Evolutionary conservation across 768 basidiomycete genomes (phyloP).

Genomic region (Naganishia onofrii): DNA sequence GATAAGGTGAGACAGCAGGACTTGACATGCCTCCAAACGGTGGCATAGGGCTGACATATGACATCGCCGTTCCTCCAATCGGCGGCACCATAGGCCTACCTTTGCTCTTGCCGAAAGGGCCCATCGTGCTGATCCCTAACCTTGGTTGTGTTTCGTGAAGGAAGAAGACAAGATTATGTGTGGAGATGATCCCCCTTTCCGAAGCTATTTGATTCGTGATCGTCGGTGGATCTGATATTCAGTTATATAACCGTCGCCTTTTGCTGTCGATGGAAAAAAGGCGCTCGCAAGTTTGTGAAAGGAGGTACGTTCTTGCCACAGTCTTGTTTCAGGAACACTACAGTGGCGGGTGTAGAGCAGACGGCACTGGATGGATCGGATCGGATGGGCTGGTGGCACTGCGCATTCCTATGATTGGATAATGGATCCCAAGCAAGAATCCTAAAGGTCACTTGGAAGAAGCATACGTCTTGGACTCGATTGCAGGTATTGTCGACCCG

Average conservation of each 20-base stretch:
- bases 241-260: no score
- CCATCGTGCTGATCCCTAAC: not conserved
- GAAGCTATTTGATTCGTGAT: not conserved
- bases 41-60: not conserved
- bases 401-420: no score
- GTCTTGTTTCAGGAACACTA: not conserved
- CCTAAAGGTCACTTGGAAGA: no score
- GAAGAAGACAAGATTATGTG: not conserved
- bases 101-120: not conserved
- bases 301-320: not conserved
- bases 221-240: no score
- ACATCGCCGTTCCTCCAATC: not conserved
- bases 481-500: no score
- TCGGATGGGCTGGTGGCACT: not conserved
- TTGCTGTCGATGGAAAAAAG: not conserved
- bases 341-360: not conserved
- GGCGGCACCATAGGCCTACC: slow-evolving; percentile 2
- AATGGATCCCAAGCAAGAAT: no score
- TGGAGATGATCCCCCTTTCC: no score
- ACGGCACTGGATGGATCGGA: not conserved
- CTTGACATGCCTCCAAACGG: slow-evolving; percentile 8
- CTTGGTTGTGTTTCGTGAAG: not conserved
- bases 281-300: not conserved
- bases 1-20: slow-evolving; percentile 3
- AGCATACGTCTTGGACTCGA: no score